Evolutionary conservation across 73 alveolate species (phyloP).

Genomic region (Stentor coeruleus): DNA sequence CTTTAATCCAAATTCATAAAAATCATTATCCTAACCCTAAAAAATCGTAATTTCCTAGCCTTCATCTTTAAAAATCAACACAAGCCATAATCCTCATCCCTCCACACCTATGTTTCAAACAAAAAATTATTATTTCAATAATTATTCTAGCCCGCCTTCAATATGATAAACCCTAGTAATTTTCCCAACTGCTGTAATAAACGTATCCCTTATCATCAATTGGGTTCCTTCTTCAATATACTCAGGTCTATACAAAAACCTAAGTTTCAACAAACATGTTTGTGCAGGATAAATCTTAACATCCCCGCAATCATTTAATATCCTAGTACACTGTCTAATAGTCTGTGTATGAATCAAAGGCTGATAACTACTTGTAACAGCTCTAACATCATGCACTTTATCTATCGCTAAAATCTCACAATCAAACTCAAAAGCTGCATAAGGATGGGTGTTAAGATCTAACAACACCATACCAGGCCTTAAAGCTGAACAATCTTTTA

Average conservation of each 20-base stretch:
- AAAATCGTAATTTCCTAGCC: too few species aligned
- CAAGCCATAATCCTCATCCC: too few species aligned
- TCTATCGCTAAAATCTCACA: conserved; percentile 86
- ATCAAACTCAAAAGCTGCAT: conserved; percentile 77
- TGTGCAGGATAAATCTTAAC: conserved; percentile 29
- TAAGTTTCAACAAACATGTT: conserved; percentile 44
- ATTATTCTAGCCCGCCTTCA: too few species aligned
- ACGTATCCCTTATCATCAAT: conserved; percentile 59
- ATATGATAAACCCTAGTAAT: conserved; percentile 48
- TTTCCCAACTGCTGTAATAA: conserved; percentile 72
- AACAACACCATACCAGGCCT: conserved; percentile 87
- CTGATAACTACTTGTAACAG: conserved; percentile 63
- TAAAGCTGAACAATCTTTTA: conserved; percentile 42
- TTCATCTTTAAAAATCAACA: too few species aligned
- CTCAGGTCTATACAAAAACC: conserved; percentile 78
- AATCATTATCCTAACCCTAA: too few species aligned
- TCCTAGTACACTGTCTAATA: conserved; percentile 76
- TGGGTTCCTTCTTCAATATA: conserved; percentile 64
- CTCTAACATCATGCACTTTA: conserved; percentile 44
- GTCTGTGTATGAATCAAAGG: conserved; percentile 81
- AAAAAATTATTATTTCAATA: too few species aligned
- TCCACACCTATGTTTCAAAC: too few species aligned
- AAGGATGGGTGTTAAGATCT: conserved; percentile 71
- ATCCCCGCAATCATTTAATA: conserved; percentile 42
- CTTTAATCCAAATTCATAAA: too few species aligned